Percentiles rank a stretch among this genome's conserved stretches.
Evolutionary conservation across 1,284 basidiomycete genomes (phyloP).

Genomic region (Volvariella volvacea): DNA sequence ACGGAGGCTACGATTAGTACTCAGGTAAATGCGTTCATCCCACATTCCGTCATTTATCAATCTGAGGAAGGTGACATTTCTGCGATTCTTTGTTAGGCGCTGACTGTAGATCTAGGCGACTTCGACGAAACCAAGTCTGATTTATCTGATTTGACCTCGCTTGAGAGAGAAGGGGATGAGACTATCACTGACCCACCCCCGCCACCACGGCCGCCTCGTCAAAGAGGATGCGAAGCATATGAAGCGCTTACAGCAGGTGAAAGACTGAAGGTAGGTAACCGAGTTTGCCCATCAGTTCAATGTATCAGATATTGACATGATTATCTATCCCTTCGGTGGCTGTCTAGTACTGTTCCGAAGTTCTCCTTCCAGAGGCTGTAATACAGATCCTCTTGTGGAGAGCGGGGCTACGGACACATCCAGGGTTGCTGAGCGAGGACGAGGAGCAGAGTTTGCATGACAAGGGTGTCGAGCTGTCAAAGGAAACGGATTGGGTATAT

Average conservation of each 20-base stretch:
- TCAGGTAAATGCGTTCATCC: too few species aligned
- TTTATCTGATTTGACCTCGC: slow-evolving; percentile 4
- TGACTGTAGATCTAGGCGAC: too few species aligned
- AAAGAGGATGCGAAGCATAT: slow-evolving; percentile 39
- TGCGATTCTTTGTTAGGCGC: too few species aligned
- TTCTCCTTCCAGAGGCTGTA: slow-evolving; percentile 62
- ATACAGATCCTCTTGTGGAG: slow-evolving; percentile 68
- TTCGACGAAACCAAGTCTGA: slow-evolving; percentile 8
- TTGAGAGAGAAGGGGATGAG: too few species aligned
- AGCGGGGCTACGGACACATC: slow-evolving; percentile 42
- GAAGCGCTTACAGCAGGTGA: slow-evolving; percentile 46
- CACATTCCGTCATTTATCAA: too few species aligned
- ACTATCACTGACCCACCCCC: too few species aligned
- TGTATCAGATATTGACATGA: neutral
- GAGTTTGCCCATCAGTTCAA: neutral
- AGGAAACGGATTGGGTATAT: slow-evolving; percentile 60
- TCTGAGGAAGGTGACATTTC: too few species aligned
- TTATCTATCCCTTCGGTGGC: slow-evolving; percentile 4
- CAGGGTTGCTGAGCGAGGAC: slow-evolving; percentile 36
- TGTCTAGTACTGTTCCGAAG: slow-evolving; percentile 58
- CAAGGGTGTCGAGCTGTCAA: slow-evolving; percentile 37
- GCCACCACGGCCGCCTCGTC: slow-evolving; percentile 16
- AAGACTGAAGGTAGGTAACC: slow-evolving; percentile 45
- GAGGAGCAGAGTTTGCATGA: slow-evolving; percentile 52
- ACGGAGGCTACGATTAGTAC: too few species aligned